phyloP scores from a whole-genome alignment of 768 basidiomycete species.

The Panus rudis region DNA sequence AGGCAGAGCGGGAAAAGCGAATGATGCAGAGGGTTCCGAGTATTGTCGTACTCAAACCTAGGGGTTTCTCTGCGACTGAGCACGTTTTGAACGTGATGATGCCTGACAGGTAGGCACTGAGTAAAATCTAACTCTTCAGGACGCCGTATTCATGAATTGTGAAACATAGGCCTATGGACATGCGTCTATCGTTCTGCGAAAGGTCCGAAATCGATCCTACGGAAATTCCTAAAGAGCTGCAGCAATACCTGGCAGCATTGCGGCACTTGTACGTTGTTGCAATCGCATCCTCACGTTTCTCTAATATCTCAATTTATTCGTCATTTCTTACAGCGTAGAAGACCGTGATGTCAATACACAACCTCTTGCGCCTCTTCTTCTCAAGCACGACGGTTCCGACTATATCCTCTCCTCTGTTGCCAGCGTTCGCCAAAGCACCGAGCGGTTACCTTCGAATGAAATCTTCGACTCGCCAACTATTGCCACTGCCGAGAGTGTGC shows the following conservation, averaged over 20 bases:
- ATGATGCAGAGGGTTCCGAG: too few relatives aligned
- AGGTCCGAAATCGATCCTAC: slow-evolving; percentile 22
- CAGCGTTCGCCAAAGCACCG: slow-evolving; percentile 40
- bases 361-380: slow-evolving; percentile 40
- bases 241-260: slow-evolving; percentile 34
- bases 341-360: slow-evolving; percentile 23
- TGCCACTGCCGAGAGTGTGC: slow-evolving; percentile 39
- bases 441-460: slow-evolving; percentile 14
- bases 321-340: background rate
- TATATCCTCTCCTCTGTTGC: slow-evolving; percentile 43
- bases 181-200: slow-evolving; percentile 43
- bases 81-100: slow-evolving; percentile 42
- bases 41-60: slow-evolving; percentile 11
- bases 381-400: slow-evolving; percentile 28
- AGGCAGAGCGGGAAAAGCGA: too few relatives aligned
- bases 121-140: background rate
- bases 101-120: slow-evolving; percentile 44
- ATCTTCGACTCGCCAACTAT: slow-evolving; percentile 13
- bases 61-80: slow-evolving; percentile 33
- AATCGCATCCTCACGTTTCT: too few relatives aligned
- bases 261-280: slow-evolving; percentile 35
- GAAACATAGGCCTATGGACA: slow-evolving; percentile 51
- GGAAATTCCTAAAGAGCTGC: slow-evolving; percentile 32
- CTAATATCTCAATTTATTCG: too few relatives aligned
- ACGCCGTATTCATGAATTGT: background rate